These are phyloP conservation scores for Cyberlindnera misumaiensis DNA, from an alignment of 805 yeast species.

Conservation along the genomic window DNA sequence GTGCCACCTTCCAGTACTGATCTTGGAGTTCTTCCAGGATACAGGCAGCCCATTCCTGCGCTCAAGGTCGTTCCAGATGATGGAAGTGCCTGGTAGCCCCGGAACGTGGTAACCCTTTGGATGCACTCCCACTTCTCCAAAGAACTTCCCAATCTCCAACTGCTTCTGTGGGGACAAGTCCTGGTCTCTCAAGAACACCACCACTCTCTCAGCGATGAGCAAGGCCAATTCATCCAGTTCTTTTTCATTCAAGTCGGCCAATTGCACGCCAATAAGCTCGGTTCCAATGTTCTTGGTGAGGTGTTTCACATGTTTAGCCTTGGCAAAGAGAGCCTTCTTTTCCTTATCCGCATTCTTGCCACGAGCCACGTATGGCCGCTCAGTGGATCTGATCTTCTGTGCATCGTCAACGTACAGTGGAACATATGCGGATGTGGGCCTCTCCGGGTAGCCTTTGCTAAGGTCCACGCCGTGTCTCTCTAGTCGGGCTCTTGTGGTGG, in stretches of 20 bases:
- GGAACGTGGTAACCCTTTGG: conserved; percentile 24
- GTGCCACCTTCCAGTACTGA: too few species aligned
- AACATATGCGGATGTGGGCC: conserved; percentile 30
- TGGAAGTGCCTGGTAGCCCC: conserved; percentile 27
- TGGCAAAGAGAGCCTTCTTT: conserved; percentile 35
- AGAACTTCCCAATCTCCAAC: conserved; percentile 11
- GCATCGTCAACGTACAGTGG: conserved; percentile 38
- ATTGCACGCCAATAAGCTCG: conserved; percentile 41
- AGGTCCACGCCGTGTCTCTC: conserved; percentile 30
- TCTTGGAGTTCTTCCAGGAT: too few species aligned
- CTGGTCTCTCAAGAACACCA: conserved; percentile 34
- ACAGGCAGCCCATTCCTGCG: conserved; percentile 10
- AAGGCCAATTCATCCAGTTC: conserved; percentile 44
- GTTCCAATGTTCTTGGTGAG: conserved; percentile 43
- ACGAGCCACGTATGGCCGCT: conserved; percentile 26
- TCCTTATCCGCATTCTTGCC: conserved; percentile 35
- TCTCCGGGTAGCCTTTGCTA: conserved; percentile 32
- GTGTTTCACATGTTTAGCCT: conserved; percentile 35
- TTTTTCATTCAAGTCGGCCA: too few species aligned
- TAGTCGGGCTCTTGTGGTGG: conserved; percentile 24
- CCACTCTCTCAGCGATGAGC: conserved; percentile 40
- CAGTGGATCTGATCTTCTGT: conserved; percentile 26
- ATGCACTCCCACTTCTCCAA: conserved; percentile 34
- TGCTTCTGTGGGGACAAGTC: conserved; percentile 15
- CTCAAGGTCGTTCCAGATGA: conserved; percentile 28